phyloP scores from a whole-genome alignment of 148 eudicot genomes.

The Rhododendron ferrugineum region DNA sequence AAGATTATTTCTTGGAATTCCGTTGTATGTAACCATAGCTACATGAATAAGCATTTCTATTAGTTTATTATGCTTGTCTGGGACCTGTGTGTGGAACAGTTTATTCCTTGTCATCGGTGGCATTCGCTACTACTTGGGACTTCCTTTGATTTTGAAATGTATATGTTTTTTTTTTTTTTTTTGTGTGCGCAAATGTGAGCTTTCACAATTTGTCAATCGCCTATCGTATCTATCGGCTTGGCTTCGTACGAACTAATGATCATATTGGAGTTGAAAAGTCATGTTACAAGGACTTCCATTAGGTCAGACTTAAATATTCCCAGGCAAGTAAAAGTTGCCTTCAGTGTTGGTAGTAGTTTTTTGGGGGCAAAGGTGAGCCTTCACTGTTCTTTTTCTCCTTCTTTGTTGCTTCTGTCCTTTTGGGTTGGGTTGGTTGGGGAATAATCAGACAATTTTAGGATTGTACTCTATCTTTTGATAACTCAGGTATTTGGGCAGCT shows the following conservation, averaged over 20 bases:
- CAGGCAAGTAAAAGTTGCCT: too few relatives aligned
- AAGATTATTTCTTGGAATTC: not conserved
- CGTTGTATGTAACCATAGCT: not conserved
- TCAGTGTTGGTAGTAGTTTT: not conserved
- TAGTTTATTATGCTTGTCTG: not conserved
- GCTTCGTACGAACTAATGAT: not conserved
- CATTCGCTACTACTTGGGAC: not conserved
- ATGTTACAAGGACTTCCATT: not conserved
- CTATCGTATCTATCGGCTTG: too few relatives aligned
- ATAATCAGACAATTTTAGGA: not conserved
- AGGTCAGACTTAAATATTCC: not conserved
- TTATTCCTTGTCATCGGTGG: not conserved
- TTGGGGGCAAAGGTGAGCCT: not conserved
- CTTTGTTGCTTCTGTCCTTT: not conserved
- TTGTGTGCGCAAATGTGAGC: not conserved
- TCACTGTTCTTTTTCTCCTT: not conserved
- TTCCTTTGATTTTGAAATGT: not conserved
- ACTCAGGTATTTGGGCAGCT: too few relatives aligned
- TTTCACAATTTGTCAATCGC: not conserved
- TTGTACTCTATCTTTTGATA: not conserved
- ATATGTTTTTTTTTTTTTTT: too few relatives aligned
- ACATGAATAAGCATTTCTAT: not conserved
- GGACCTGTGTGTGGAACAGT: not conserved
- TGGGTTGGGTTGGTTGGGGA: not conserved
- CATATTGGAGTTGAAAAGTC: not conserved